Evolutionary conservation across 2,329 filamentous ascomycete genomes (phyloP).

Genomic region (Scopulariopsis brevicaulis): DNA sequence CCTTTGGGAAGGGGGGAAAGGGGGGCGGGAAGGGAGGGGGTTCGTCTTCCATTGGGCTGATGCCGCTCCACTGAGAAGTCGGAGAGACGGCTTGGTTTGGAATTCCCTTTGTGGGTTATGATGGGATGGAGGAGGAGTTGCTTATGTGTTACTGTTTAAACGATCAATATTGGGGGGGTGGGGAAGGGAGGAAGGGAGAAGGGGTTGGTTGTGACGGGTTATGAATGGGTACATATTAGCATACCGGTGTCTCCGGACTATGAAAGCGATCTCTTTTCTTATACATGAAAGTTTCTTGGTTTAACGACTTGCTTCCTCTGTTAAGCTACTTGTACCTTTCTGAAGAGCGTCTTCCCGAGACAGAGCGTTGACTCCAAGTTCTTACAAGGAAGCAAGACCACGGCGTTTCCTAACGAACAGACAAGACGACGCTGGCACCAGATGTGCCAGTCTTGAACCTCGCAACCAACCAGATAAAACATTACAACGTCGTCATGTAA

Average conservation of each 20-base stretch:
- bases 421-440: no score
- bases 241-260: neutral
- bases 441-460: no score
- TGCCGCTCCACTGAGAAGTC: conserved; percentile 18
- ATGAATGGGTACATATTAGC: neutral
- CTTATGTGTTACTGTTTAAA: neutral
- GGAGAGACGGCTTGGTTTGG: neutral
- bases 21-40: conserved; percentile 3
- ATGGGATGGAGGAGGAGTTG: neutral
- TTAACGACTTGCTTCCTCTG: no score
- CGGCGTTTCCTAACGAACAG: no score
- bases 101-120: neutral
- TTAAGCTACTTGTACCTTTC: no score
- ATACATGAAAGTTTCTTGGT: no score
- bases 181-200: no score
- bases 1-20: conserved; percentile 7
- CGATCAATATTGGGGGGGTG: neutral
- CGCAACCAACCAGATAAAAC: no score
- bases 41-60: conserved; percentile 21
- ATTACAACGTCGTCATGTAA: no score
- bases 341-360: no score
- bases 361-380: no score
- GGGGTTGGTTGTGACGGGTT: neutral
- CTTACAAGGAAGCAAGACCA: no score
- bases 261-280: neutral